These are phyloP conservation scores for Phytophthora sansomeana DNA, from an alignment of 352 stramenopile genomes.

Conservation along the genomic window DNA sequence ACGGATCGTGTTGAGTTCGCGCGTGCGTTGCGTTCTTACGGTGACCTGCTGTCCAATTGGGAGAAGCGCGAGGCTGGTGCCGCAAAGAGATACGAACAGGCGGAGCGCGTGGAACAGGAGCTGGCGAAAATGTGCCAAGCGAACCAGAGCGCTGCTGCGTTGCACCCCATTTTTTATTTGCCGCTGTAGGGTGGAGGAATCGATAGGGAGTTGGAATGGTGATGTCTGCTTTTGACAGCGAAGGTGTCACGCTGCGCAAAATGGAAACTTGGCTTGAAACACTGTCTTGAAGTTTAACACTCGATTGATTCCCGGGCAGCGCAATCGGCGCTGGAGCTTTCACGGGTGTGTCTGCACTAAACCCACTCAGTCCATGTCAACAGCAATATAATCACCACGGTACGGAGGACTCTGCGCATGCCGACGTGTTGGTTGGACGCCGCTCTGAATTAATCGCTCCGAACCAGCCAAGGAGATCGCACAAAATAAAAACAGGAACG, in stretches of 20 bases:
- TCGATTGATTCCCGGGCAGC: not conserved
- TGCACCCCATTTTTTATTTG: conserved; percentile 66
- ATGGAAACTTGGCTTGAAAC: conserved; percentile 16
- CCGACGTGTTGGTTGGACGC: conserved; percentile 34
- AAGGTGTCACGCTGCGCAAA: conserved; percentile 16
- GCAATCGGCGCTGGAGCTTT: no score
- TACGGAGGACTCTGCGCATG: conserved; percentile 48
- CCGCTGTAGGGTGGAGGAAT: conserved; percentile 40
- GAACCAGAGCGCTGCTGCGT: conserved; percentile 36
- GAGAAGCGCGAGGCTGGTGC: conserved; percentile 62
- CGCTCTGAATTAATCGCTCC: conserved; percentile 42
- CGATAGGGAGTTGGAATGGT: conserved; percentile 16
- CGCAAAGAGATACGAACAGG: conserved; percentile 50
- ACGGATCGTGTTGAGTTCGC: conserved; percentile 77
- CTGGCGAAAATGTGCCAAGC: conserved; percentile 39
- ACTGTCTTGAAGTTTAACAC: not conserved
- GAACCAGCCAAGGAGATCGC: conserved; percentile 67
- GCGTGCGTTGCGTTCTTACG: conserved; percentile 66
- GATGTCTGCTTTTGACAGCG: conserved; percentile 5
- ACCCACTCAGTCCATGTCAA: conserved; percentile 50
- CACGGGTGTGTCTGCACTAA: not conserved
- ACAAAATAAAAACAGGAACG: conserved; percentile 75
- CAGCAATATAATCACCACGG: conserved; percentile 58
- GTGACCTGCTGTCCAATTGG: conserved; percentile 59
- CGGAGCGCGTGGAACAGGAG: conserved; percentile 47